Conservation (phyloP, 179 eudicot genomes). For the Beta macrorhiza region DNA sequence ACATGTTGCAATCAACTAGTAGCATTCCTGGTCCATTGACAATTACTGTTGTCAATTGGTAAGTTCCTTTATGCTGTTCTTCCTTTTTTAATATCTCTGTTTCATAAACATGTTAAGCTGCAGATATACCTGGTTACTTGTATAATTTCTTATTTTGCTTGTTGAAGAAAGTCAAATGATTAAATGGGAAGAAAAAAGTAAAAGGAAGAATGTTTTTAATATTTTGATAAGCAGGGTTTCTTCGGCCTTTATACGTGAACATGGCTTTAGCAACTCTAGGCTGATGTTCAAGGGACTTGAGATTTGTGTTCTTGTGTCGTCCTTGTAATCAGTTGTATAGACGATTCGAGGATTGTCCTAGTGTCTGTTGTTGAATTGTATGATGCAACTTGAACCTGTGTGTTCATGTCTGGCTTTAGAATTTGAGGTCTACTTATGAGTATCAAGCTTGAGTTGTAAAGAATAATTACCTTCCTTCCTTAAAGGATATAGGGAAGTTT, state of each 20-base stretch:
- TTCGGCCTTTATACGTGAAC: neutral
- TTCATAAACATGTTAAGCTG: neutral
- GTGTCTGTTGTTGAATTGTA: neutral
- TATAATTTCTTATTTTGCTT: neutral
- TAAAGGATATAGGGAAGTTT: neutral
- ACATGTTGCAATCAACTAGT: constrained; percentile 58
- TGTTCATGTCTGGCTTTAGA: neutral
- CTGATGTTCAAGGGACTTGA: neutral
- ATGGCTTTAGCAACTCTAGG: neutral
- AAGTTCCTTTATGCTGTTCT: constrained; percentile 32
- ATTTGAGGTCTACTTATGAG: neutral
- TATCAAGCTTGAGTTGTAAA: neutral
- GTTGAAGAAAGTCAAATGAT: neutral
- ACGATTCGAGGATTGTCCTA: neutral
- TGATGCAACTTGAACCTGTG: neutral
- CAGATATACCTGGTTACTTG: neutral
- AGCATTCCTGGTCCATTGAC: constrained; percentile 69
- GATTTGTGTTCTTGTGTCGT: neutral
- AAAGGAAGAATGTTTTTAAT: neutral
- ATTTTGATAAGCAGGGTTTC: neutral
- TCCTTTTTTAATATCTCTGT: neutral
- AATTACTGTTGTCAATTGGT: constrained; percentile 81
- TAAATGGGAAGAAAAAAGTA: neutral
- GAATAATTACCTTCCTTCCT: neutral
- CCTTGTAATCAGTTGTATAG: neutral